phyloP scores from a whole-genome alignment of 768 basidiomycete species.

The Suillus bovinus region DNA sequence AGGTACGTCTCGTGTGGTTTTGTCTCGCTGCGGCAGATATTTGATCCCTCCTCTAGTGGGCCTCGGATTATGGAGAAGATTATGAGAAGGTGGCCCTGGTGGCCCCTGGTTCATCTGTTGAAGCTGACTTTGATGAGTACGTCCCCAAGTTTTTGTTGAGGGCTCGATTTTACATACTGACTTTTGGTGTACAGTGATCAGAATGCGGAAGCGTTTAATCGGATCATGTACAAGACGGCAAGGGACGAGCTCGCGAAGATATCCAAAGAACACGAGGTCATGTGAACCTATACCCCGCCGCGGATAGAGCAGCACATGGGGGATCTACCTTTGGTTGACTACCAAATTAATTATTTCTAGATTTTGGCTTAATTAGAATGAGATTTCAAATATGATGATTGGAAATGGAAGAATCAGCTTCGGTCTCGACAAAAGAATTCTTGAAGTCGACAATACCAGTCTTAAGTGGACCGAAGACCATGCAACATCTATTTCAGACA shows the following conservation, averaged over 20 bases:
- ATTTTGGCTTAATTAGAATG: no score
- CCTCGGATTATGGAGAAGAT: background rate
- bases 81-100: conserved; percentile 2
- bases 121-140: background rate
- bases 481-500: background rate
- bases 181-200: background rate
- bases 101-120: background rate
- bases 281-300: no score
- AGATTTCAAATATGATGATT: no score
- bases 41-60: background rate
- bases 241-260: background rate
- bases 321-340: no score
- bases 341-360: no score
- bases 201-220: conserved; percentile 3
- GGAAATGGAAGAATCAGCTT: no score
- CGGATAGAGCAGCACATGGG: no score
- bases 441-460: no score
- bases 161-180: background rate
- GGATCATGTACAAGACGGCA: conserved; percentile 2
- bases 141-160: background rate
- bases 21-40: background rate
- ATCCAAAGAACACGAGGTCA: background rate
- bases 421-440: no score
- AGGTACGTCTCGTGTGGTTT: background rate
- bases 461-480: no score